These are phyloP conservation scores for Torulaspora indica DNA, from an alignment of 805 yeast genomes.

Conservation along the genomic window DNA sequence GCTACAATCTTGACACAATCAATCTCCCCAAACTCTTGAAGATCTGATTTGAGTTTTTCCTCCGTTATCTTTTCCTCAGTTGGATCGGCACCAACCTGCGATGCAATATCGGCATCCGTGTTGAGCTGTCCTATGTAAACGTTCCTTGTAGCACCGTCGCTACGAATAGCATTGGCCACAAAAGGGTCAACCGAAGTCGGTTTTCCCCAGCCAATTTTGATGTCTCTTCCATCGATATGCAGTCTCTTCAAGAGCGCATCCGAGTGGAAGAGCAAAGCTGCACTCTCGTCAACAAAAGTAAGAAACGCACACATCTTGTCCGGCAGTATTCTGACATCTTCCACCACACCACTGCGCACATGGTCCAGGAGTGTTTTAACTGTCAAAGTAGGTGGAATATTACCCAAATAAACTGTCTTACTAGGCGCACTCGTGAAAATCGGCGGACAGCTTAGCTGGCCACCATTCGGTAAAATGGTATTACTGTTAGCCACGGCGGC, in stretches of 20 bases:
- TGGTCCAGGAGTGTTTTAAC: constrained; percentile 81
- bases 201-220: constrained; percentile 92
- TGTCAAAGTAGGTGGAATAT: constrained; percentile 74
- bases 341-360: constrained; percentile 86
- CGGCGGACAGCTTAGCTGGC: constrained; percentile 24
- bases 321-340: constrained; percentile 71
- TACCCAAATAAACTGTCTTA: constrained; percentile 86
- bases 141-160: constrained; percentile 90
- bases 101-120: constrained; percentile 38
- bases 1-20: constrained; percentile 77
- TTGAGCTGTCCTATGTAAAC: constrained; percentile 82
- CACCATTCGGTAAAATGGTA: constrained; percentile 14
- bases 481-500: constrained; percentile 29
- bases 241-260: constrained; percentile 85
- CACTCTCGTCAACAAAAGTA: constrained; percentile 81
- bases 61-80: constrained; percentile 42
- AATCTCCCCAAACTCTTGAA: constrained; percentile 71
- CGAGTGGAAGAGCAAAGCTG: constrained; percentile 87
- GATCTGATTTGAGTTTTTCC: constrained; percentile 60
- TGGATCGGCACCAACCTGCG: constrained; percentile 18
- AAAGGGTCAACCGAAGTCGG: constrained; percentile 68
- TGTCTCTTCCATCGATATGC: constrained; percentile 72
- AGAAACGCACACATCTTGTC: constrained; percentile 85
- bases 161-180: constrained; percentile 68
- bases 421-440: constrained; percentile 52